These are phyloP conservation scores for Cytospora piceae DNA, from an alignment of 2,329 filamentous ascomycete species.

Conservation along the genomic window DNA sequence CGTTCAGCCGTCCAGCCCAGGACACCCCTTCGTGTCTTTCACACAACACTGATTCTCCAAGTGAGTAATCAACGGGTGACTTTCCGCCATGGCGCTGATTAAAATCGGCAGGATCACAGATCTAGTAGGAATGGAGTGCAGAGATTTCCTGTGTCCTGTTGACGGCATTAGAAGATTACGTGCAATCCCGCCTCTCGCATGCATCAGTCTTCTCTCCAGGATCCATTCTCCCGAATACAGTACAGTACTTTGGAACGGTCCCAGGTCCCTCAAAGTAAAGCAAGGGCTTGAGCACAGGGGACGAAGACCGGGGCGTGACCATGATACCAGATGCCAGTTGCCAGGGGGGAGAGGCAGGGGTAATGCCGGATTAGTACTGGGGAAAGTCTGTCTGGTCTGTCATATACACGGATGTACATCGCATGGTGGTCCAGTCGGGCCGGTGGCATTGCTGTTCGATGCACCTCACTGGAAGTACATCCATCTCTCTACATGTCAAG, in stretches of 20 bases:
- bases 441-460: slow-evolving; percentile 17
- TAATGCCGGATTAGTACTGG: background rate
- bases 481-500: slow-evolving; percentile 18
- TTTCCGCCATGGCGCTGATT: background rate
- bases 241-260: slow-evolving; percentile 14
- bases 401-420: slow-evolving; percentile 18
- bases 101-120: background rate
- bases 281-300: slow-evolving; percentile 5
- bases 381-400: background rate
- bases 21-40: background rate
- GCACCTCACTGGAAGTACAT: slow-evolving; percentile 12
- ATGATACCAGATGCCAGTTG: slow-evolving; percentile 20
- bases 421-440: slow-evolving; percentile 16
- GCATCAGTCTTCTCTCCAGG: slow-evolving; percentile 4
- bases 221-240: background rate
- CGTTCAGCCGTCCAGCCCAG: no score
- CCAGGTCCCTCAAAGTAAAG: background rate
- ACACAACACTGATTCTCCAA: background rate
- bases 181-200: slow-evolving; percentile 12
- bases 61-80: background rate
- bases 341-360: slow-evolving; percentile 9
- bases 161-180: slow-evolving; percentile 13
- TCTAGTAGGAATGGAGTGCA: background rate
- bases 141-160: slow-evolving; percentile 5
- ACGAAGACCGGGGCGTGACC: slow-evolving; percentile 8